These are phyloP conservation scores for Thelonectria olida DNA, from an alignment of 2,329 filamentous ascomycete genomes.

Conservation along the genomic window DNA sequence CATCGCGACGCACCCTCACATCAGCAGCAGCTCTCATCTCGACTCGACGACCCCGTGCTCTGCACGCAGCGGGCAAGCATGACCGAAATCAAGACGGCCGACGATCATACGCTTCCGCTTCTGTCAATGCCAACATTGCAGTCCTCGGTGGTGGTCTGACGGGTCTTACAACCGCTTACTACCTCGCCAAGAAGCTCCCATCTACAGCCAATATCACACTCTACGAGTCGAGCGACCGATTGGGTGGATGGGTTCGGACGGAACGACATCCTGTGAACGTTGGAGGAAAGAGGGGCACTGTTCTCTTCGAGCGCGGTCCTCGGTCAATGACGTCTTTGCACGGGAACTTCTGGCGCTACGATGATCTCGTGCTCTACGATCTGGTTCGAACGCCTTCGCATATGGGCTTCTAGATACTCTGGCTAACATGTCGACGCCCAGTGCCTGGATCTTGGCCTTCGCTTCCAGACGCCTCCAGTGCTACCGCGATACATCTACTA, in stretches of 20 bases:
- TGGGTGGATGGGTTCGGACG: slow-evolving; percentile 88
- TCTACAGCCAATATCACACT: slow-evolving; percentile 75
- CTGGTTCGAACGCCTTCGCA: slow-evolving; percentile 63
- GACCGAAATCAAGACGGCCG: slow-evolving; percentile 8
- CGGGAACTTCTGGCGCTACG: slow-evolving; percentile 54
- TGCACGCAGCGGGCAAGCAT: slow-evolving; percentile 14
- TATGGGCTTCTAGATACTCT: neutral
- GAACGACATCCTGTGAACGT: slow-evolving; percentile 65
- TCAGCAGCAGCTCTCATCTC: neutral
- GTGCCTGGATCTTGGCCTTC: slow-evolving; percentile 49
- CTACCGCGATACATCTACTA: slow-evolving; percentile 82
- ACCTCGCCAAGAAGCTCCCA: slow-evolving; percentile 74
- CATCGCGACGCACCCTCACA: slow-evolving; percentile 22
- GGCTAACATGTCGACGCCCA: slow-evolving; percentile 35
- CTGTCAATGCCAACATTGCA: slow-evolving; percentile 59
- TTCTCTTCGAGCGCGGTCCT: slow-evolving; percentile 86
- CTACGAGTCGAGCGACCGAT: slow-evolving; percentile 74
- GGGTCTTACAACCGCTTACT: slow-evolving; percentile 81
- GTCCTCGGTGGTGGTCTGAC: slow-evolving; percentile 86
- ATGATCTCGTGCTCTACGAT: slow-evolving; percentile 74
- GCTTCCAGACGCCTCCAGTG: slow-evolving; percentile 60
- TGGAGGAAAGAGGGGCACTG: slow-evolving; percentile 61
- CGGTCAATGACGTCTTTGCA: slow-evolving; percentile 73
- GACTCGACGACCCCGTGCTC: slow-evolving; percentile 12
- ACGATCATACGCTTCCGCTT: slow-evolving; percentile 29